phyloP scores from a whole-genome alignment of 129 eudicot species.

The Tagetes erecta region DNA sequence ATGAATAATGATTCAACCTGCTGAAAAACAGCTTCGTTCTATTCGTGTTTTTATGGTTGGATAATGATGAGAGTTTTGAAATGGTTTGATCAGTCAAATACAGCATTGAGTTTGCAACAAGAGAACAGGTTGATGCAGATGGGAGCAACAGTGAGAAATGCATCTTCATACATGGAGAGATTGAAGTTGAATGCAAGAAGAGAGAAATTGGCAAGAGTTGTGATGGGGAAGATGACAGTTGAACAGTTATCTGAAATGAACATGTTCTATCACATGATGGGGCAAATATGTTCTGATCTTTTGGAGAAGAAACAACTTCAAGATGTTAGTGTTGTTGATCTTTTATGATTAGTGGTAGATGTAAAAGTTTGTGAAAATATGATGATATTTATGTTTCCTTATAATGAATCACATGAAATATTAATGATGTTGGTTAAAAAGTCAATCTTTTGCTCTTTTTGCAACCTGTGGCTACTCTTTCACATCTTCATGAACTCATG shows the following conservation, averaged over 20 bases:
- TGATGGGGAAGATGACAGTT: slow-evolving; percentile 78
- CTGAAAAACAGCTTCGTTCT: neutral
- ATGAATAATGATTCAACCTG: neutral
- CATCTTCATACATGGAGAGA: slow-evolving; percentile 52
- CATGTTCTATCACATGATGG: slow-evolving; percentile 88
- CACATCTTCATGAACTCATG: slow-evolving; percentile 12
- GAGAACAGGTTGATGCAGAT: slow-evolving; percentile 79
- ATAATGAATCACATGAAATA: slow-evolving; percentile 22
- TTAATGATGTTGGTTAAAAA: slow-evolving; percentile 1
- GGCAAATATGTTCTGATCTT: slow-evolving; percentile 66
- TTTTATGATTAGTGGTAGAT: slow-evolving; percentile 21
- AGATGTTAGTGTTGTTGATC: slow-evolving; percentile 47
- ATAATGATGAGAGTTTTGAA: slow-evolving; percentile 4
- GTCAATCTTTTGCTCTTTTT: slow-evolving; percentile 21
- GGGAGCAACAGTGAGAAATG: slow-evolving; percentile 97
- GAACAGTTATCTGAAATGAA: slow-evolving; percentile 73
- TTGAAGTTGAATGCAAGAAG: slow-evolving; percentile 61
- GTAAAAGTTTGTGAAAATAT: slow-evolving; percentile 6
- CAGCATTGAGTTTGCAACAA: slow-evolving; percentile 69
- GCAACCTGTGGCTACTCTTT: slow-evolving; percentile 14
- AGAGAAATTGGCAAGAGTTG: slow-evolving; percentile 62
- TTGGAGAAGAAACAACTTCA: slow-evolving; percentile 73
- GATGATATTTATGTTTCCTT: slow-evolving; percentile 4
- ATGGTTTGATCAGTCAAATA: slow-evolving; percentile 51
- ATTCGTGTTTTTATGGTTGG: neutral